Conservation (phyloP, 2,329 filamentous ascomycete genomes). For the Fusarium brachygibbosum region DNA sequence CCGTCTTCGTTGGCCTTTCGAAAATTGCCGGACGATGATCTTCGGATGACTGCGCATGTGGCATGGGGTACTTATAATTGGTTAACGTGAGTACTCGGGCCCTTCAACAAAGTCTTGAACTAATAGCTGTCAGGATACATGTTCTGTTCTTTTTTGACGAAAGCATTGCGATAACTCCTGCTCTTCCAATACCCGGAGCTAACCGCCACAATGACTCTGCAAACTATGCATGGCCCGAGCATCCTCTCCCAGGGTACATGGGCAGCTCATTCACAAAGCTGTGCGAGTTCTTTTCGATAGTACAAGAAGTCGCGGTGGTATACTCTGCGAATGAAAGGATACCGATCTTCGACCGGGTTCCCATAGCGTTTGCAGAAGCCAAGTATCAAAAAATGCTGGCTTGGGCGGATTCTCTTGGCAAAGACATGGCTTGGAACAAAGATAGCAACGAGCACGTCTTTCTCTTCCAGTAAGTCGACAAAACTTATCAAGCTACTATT, state of each 20-base stretch:
- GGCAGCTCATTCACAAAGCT: not conserved
- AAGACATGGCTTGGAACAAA: not conserved
- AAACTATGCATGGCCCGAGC: not conserved
- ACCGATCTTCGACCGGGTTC: not conserved
- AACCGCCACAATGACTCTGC: not conserved
- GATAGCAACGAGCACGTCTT: slow-evolving; percentile 1
- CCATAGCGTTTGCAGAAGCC: slow-evolving; percentile 4
- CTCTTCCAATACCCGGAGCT: not conserved
- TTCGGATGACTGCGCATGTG: not conserved
- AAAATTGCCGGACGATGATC: not conserved
- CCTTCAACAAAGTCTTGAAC: not conserved
- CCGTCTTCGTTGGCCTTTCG: not conserved
- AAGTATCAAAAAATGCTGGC: not conserved
- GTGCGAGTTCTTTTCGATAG: not conserved
- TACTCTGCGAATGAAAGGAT: fast-evolving
- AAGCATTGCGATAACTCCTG: not conserved
- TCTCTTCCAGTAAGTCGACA: not conserved
- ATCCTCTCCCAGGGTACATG: not conserved
- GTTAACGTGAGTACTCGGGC: not conserved
- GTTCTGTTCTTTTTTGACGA: slow-evolving; percentile 3
- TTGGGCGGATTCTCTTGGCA: not conserved
- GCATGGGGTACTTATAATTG: slow-evolving; percentile 7
- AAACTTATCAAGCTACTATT: fast-evolving
- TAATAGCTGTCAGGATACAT: not conserved
- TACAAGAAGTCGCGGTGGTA: not conserved